Conservation (phyloP, 768 basidiomycete genomes). For the Rubroboletus pulcherrimus region DNA sequence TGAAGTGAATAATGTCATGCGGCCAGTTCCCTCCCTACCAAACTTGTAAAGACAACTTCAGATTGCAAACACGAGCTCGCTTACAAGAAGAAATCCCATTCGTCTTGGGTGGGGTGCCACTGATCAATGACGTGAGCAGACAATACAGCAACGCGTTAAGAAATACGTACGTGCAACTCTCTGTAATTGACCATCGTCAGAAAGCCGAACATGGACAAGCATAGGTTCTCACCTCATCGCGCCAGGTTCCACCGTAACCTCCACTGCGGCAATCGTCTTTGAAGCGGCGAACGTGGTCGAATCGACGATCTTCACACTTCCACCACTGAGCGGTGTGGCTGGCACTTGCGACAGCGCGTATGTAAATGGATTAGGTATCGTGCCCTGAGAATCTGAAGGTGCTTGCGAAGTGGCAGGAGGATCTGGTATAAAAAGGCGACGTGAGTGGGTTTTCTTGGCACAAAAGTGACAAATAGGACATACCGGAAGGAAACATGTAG, state of each 20-base stretch:
- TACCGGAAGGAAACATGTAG: constrained; percentile 46
- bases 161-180: constrained; percentile 49
- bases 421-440: constrained; percentile 20
- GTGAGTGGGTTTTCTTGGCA: background rate
- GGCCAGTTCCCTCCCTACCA: constrained; percentile 47
- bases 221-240: constrained; percentile 46
- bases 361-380: constrained; percentile 44
- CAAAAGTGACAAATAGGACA: background rate
- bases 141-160: background rate
- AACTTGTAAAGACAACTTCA: background rate
- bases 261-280: constrained; percentile 49
- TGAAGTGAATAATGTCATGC: constrained; percentile 56
- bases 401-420: constrained; percentile 31
- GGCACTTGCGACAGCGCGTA: constrained; percentile 49
- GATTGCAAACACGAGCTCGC: constrained; percentile 1
- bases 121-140: constrained; percentile 19
- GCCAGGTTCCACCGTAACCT: constrained; percentile 52
- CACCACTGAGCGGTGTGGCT: constrained; percentile 42
- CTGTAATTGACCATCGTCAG: constrained; percentile 25
- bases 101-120: constrained; percentile 72
- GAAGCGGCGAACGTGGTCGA: constrained; percentile 48
- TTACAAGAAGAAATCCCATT: constrained; percentile 61
- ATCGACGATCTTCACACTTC: constrained; percentile 55
- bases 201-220: background rate
- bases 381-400: constrained; percentile 36